Percentiles rank a stretch among this genome's conserved stretches.
phyloP scores from a whole-genome alignment of 2,329 filamentous ascomycete species.

The Fusarium newnesense region DNA sequence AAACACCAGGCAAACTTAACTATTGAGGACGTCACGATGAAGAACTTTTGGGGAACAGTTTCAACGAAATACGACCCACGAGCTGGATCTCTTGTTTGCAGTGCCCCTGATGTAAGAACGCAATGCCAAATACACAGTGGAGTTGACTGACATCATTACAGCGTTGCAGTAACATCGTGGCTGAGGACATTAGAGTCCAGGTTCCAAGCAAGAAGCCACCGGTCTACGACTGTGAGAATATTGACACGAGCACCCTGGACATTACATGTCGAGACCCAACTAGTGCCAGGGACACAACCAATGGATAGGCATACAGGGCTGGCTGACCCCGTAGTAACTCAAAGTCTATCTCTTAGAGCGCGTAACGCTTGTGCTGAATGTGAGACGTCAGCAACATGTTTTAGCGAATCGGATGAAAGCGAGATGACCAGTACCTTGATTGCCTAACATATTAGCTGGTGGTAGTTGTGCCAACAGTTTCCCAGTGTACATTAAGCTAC shows the following conservation, averaged over 20 bases:
- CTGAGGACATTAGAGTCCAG: conserved; percentile 34
- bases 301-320: neutral
- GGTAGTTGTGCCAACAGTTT: too few species aligned
- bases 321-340: neutral
- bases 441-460: too few species aligned
- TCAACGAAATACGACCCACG: conserved; percentile 45
- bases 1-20: conserved; percentile 36
- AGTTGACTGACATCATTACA: neutral
- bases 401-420: too few species aligned
- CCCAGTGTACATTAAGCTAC: too few species aligned
- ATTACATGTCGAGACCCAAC: conserved; percentile 33
- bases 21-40: conserved; percentile 43
- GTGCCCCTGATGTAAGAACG: conserved; percentile 41
- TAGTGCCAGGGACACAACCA: conserved; percentile 21
- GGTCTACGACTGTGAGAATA: conserved; percentile 39
- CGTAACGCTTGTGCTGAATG: too few species aligned
- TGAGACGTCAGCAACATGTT: too few species aligned
- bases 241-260: conserved; percentile 27
- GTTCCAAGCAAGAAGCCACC: conserved; percentile 39
- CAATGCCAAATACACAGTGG: fast-evolving
- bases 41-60: conserved; percentile 45
- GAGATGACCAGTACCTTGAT: too few species aligned
- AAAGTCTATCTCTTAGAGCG: too few species aligned
- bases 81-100: conserved; percentile 46
- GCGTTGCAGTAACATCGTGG: conserved; percentile 41